Percentiles rank a stretch among this genome's conserved stretches.
Conservation (phyloP, 768 basidiomycete species). For the Pleurotus cornucopiae region DNA sequence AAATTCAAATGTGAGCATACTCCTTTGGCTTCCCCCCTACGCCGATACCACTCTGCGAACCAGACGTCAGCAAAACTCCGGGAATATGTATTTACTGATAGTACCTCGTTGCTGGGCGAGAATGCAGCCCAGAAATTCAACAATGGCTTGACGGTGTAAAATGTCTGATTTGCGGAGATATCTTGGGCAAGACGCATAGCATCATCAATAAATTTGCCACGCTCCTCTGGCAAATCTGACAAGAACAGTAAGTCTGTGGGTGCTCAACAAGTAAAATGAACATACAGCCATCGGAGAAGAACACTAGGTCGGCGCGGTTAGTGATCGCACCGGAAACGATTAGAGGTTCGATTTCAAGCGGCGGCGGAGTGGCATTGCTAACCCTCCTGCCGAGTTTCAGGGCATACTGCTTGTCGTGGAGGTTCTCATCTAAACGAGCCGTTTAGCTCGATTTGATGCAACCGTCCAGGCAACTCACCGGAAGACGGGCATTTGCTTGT, state of each 20-base stretch:
- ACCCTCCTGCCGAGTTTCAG: not conserved
- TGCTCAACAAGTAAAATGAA: conserved; percentile 8
- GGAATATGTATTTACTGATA: not conserved
- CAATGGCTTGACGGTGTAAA: conserved; percentile 69
- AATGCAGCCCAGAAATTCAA: conserved; percentile 84
- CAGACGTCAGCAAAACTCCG: not conserved
- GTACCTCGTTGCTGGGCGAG: conserved; percentile 68
- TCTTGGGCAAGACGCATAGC: conserved; percentile 64
- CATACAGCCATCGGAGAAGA: conserved; percentile 79
- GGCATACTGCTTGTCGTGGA: not conserved
- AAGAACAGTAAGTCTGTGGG: not conserved
- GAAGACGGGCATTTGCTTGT: not conserved
- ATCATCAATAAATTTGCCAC: conserved; percentile 61
- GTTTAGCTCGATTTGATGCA: not conserved
- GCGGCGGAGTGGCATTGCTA: conserved; percentile 23
- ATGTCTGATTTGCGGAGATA: conserved; percentile 70
- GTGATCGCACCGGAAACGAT: conserved; percentile 54
- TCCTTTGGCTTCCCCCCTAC: conserved; percentile 64
- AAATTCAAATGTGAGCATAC: conserved; percentile 25
- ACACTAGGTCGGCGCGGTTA: conserved; percentile 72
- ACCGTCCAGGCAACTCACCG: not conserved
- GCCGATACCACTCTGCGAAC: conserved; percentile 64
- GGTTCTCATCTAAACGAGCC: not conserved
- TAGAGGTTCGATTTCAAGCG: conserved; percentile 53
- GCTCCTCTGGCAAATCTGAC: conserved; percentile 53